A percentile compares a stretch with the other conserved stretches of the same genome.
These are phyloP conservation scores for Botryotinia narcissicola DNA, from an alignment of 2,329 filamentous ascomycete genomes.

Conservation along the genomic window DNA sequence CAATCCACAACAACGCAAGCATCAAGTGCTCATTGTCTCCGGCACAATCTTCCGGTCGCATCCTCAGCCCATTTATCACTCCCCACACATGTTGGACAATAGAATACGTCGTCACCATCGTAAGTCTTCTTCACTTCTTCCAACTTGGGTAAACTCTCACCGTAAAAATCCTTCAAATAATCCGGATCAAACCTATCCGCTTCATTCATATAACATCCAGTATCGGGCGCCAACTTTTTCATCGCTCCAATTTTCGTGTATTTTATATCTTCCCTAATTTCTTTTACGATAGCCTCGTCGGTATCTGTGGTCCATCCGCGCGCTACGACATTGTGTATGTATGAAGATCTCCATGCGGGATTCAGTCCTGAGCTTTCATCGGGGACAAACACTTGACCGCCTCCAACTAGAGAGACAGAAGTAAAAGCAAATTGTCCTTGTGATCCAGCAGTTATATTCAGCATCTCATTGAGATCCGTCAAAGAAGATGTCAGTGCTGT, in stretches of 20 bases:
- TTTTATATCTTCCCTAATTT: conserved; percentile 20
- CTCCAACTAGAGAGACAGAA: conserved; percentile 36
- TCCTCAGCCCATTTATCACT: conserved; percentile 36
- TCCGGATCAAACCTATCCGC: conserved; percentile 41
- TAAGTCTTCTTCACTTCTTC: conserved; percentile 39
- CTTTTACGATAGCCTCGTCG: not conserved
- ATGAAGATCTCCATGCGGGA: conserved; percentile 35
- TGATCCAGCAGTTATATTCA: conserved; percentile 35
- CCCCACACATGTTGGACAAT: conserved; percentile 43
- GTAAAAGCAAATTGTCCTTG: conserved; percentile 31
- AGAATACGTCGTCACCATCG: conserved; percentile 40
- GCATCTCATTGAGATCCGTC: conserved; percentile 28
- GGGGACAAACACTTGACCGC: conserved; percentile 35
- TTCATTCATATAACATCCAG: conserved; percentile 47
- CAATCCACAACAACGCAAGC: not conserved
- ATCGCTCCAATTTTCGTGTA: conserved; percentile 31
- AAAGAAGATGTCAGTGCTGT: conserved; percentile 27
- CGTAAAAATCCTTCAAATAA: conserved; percentile 40
- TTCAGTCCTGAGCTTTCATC: conserved; percentile 36
- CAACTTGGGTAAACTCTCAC: conserved; percentile 38
- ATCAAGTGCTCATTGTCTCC: not conserved
- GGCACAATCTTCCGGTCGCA: conserved; percentile 18
- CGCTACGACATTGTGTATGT: conserved; percentile 26
- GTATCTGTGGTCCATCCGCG: conserved; percentile 18
- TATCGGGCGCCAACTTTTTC: conserved; percentile 41